Evolutionary conservation across 2,329 filamentous ascomycete species (phyloP), one percentile per base, ranked within the genome.

Genomic region (Sclerotinia nivalis): DNA sequence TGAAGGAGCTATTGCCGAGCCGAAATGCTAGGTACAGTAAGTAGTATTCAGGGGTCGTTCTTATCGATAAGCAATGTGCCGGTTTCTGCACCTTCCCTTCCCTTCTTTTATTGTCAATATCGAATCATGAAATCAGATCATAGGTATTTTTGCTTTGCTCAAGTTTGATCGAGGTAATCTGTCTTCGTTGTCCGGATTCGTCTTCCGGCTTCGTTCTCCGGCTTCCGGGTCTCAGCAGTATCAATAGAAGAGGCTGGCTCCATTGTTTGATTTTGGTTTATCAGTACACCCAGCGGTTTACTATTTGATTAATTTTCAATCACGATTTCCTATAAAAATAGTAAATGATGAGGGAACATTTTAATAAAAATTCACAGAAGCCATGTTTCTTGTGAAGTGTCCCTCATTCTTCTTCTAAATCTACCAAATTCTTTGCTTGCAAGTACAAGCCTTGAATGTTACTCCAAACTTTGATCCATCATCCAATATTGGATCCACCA

Each of bases 11-110:
- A 64, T 64, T 65, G 47, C 61, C 47, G 61, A 43, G 18, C 47
- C 31, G 47, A 52, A 25, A 52, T 34, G n/a, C 20, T 40, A 52
- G n/a, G 9, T 20, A 20, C 18, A 18, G 40, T 47, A 12, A 18
- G 20, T 47, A 18, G 31, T 25, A 43, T 40, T 64, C 47, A 61
- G 59, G 59, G 47, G 47, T 37, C 22, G 1, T 28, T 65, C 61
- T 65, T 65, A 65, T 65, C 47, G 61, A 65, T 65, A 64, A 52
- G 60, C 45, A 62, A 49, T 40, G 31, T 43, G 47, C 61, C 61
- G 31, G 60, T 45, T 45, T 60, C 58, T 20, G 58, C 10, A 61
- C 8, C 37, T 40, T n/a, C 55, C 34, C 34, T 8, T 40, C 15
- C 15, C 13, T 13, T 10, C 6, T 25, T 7, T 40, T 58, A 1